phyloP scores from a whole-genome alignment of 2,329 filamentous ascomycete species.

The Endoconidiophora laricicola region DNA sequence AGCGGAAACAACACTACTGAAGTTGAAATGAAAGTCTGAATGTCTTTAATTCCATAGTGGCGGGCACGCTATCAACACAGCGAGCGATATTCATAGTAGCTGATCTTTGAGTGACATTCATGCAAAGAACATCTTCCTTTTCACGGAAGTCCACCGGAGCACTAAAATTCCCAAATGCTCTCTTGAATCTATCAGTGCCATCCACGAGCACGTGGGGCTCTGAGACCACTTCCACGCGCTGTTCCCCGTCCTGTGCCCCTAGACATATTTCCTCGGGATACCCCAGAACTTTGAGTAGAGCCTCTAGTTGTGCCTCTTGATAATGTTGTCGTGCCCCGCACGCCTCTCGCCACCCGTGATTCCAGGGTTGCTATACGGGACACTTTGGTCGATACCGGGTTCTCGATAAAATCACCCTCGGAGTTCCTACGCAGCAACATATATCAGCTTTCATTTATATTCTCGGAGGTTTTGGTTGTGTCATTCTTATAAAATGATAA shows the following conservation, averaged over 20 bases:
- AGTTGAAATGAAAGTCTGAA: conserved; percentile 22
- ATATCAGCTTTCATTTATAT: neutral
- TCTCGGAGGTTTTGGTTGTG: neutral
- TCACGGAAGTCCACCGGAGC: too few relatives aligned
- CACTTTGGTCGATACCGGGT: conserved; percentile 44
- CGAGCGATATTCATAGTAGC: neutral
- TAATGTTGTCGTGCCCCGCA: conserved; percentile 24
- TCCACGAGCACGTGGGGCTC: conserved; percentile 27
- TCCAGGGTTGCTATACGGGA: conserved; percentile 29
- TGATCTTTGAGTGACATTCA: too few relatives aligned
- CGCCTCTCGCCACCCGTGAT: conserved; percentile 18
- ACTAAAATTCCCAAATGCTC: too few relatives aligned
- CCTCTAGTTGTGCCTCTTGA: conserved; percentile 5
- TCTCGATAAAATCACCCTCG: conserved; percentile 79
- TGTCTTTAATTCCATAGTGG: neutral
- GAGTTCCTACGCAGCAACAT: conserved; percentile 47
- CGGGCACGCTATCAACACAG: neutral
- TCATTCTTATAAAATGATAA: neutral
- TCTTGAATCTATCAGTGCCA: too few relatives aligned
- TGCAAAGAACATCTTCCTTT: too few relatives aligned
- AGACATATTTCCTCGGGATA: conserved; percentile 16
- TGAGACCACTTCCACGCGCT: conserved; percentile 15
- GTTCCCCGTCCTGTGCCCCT: conserved; percentile 14
- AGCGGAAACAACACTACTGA: conserved; percentile 15
- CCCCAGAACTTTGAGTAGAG: conserved; percentile 14